Base-by-base conservation (phyloP, 495 filamentous ascomycete genomes). In the Cercophora samala region DNA sequence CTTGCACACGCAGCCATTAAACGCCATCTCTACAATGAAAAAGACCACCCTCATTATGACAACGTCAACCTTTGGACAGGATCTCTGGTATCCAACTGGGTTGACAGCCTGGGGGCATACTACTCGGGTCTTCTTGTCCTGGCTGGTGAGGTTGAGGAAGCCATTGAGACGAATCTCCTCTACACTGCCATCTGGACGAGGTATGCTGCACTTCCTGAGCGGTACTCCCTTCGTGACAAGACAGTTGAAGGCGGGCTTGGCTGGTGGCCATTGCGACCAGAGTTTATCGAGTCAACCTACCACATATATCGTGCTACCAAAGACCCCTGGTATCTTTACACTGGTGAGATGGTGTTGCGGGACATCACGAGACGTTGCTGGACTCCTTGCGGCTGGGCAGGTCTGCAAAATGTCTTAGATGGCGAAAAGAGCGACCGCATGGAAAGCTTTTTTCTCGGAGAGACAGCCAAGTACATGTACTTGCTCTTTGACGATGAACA, bases 371-470 rank as follows among this genome's bases (percentile, higher is more conserved):
- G 91, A 56, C 86, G 96, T 54, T 99, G 95, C 76, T 96, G 92
- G 91, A 93, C 93, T 2, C 86, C 87, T 62, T 99, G 95, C 73
- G 95, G 95, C 61, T 98, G 93, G 93, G 91, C 95, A 5, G 94
- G 94, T 0, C 82, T 99, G n/a, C 90, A 96, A 70, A 91, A 98
- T 77, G 95, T 99, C 11, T 82, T 89, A 32, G 93, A 85, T 54
- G 96, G 94, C 0, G 91, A 97, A 76, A 88, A 90, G 74, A 93
- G 85, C 72, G 95, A 99, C 73, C 89, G 95, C 19, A 99, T 99
- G 95, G 95, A 99, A 80, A 98, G 95, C 77, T 99, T 99, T 81
- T 98, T 97, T 76, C 83, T 98, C 1, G 93, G 96, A 3, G 95
- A 99, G 78, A 99, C 95, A 0, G 88, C 91, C 63, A 97, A 97